A percentile compares a stretch with the other conserved stretches of the same genome.
Conservation (phyloP, 768 basidiomycete genomes). For the Hygrophorus russula region DNA sequence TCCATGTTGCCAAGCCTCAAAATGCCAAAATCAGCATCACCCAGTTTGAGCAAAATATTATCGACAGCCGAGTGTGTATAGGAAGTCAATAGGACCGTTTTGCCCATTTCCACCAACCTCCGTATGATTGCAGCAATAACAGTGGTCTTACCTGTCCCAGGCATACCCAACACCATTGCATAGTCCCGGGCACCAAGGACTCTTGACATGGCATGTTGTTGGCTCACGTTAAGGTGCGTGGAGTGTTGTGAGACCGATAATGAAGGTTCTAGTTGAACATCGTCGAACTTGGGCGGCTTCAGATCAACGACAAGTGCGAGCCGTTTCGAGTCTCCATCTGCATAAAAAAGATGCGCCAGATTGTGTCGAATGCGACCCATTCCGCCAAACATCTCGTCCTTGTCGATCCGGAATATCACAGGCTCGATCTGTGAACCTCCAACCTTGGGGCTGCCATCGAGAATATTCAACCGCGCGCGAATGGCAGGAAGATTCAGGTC, state of each 20-base stretch:
- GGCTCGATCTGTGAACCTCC: slow-evolving; percentile 7
- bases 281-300: slow-evolving; percentile 47
- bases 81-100: slow-evolving; percentile 80
- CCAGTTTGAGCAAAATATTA: slow-evolving; percentile 82
- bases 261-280: slow-evolving; percentile 11
- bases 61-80: slow-evolving; percentile 99
- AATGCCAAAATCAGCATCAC: slow-evolving; percentile 55
- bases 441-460: slow-evolving; percentile 4
- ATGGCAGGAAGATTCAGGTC: slow-evolving; percentile 45
- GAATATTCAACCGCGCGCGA: slow-evolving; percentile 22
- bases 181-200: slow-evolving; percentile 80
- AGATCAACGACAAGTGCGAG: slow-evolving; percentile 79
- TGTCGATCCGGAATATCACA: slow-evolving; percentile 78
- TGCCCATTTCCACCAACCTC: slow-evolving; percentile 66
- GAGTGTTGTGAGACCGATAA: slow-evolving; percentile 18
- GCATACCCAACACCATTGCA: slow-evolving; percentile 92
- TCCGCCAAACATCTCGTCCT: slow-evolving; percentile 81
- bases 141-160: slow-evolving; percentile 96
- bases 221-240: slow-evolving; percentile 54
- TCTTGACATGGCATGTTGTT: slow-evolving; percentile 59
- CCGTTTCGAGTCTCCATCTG: slow-evolving; percentile 55
- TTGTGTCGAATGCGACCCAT: slow-evolving; percentile 87
- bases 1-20: slow-evolving; percentile 84
- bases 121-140: slow-evolving; percentile 85
- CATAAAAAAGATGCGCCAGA: slow-evolving; percentile 81